phyloP scores from a whole-genome alignment of 2,329 filamentous ascomycete genomes.

The Pseudogymnoascus sp. region DNA sequence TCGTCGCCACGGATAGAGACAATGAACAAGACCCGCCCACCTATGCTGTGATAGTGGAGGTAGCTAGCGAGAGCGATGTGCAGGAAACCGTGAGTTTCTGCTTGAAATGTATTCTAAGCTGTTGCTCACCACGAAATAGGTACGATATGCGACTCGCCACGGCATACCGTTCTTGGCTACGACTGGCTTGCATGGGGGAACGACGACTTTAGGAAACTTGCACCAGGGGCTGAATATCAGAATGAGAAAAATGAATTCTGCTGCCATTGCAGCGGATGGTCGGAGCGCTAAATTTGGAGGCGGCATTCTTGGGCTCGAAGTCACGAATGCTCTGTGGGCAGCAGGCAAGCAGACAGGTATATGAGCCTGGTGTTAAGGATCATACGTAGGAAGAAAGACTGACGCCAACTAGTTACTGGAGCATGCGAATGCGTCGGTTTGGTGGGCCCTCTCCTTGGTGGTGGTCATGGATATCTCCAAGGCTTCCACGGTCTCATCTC shows the following conservation, averaged over 20 bases:
- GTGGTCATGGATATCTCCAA: conserved; percentile 43
- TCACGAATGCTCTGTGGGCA: conserved; percentile 20
- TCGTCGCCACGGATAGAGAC: not conserved
- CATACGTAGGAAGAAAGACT: not conserved
- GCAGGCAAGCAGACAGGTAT: conserved; percentile 21
- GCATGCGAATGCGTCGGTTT: conserved; percentile 32
- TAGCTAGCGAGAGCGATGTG: conserved; percentile 4
- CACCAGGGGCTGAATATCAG: conserved; percentile 6
- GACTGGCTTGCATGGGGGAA: conserved; percentile 44
- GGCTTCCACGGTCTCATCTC: conserved; percentile 43
- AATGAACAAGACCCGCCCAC: not conserved
- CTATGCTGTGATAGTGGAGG: not conserved
- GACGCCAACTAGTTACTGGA: not conserved
- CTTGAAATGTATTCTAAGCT: not conserved
- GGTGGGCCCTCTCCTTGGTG: not conserved
- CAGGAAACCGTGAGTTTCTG: conserved; percentile 8
- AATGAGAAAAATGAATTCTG: conserved; percentile 17
- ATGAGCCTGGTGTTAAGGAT: not conserved
- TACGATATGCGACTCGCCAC: conserved; percentile 40
- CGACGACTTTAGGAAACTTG: not conserved
- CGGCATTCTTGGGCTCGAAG: conserved; percentile 22
- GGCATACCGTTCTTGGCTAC: conserved; percentile 43
- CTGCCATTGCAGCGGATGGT: conserved; percentile 23
- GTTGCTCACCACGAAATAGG: conserved; percentile 24
- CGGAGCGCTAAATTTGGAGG: conserved; percentile 24